Evolutionary conservation across 768 basidiomycete genomes (phyloP).

Genomic region (Piloderma croceum): DNA sequence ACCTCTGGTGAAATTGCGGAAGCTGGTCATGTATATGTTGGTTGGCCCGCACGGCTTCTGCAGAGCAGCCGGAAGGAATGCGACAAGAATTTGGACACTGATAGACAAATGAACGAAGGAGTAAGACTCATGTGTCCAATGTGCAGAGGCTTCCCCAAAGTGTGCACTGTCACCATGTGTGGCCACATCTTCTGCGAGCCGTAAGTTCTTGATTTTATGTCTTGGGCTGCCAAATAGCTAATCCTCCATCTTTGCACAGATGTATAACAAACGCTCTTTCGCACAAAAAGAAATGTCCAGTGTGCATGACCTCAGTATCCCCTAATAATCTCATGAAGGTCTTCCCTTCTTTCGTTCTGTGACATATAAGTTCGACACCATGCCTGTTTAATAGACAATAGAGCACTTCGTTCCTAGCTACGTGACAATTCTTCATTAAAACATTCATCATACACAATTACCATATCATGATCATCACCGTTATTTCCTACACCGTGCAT

Average conservation of each 20-base stretch:
- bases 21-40: conserved; percentile 32
- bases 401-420: too few species aligned
- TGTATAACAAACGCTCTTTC: conserved; percentile 10
- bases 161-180: conserved; percentile 25
- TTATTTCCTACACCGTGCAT: too few species aligned
- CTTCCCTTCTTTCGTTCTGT: conserved; percentile 13
- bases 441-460: too few species aligned
- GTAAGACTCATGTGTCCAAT: conserved; percentile 26
- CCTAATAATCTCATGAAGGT: conserved; percentile 10
- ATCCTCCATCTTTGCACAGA: conserved; percentile 1
- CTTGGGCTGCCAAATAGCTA: too few species aligned
- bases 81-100: conserved; percentile 3
- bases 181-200: conserved; percentile 18
- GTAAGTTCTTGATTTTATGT: conserved; percentile 15
- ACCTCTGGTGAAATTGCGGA: conserved; percentile 44
- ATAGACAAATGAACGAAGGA: conserved; percentile 10
- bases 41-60: conserved; percentile 38
- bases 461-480: too few species aligned
- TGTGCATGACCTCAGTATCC: conserved; percentile 10
- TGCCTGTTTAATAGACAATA: too few species aligned
- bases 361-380: too few species aligned
- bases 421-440: too few species aligned
- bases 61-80: conserved; percentile 12
- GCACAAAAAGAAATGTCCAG: conserved; percentile 12
- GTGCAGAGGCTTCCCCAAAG: conserved; percentile 27